Evolutionary conservation across 1,284 basidiomycete species (phyloP), one percentile per base, ranked within the genome.

Genomic region (Trichosporon ovoides): DNA sequence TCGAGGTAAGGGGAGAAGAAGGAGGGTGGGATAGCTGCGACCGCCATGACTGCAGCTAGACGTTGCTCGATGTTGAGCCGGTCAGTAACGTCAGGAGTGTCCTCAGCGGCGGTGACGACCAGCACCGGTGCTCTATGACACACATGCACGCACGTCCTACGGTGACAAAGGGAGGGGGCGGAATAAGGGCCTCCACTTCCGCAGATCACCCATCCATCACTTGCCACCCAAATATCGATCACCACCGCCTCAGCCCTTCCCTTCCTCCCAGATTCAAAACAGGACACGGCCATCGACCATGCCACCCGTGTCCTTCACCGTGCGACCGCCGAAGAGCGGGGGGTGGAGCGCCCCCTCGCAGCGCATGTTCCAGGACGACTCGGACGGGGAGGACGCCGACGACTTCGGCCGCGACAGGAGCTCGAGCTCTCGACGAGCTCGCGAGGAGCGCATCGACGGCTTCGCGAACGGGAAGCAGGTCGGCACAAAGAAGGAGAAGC

Each of bases 1-100:
- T 93, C 88, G 64, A 98, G 85, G 80, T 89, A 95, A 7, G 84
- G 76, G 13, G 75, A 75, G 77, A 89, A 94, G 63, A 89, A 89
- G 55, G 95, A 87, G 55, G 92, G 85, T 67, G 91, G 83, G 11
- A 90, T 69, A 3, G 67, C 66, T 52, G 60, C 63, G 34, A 60
- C 62, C 11, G 66, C 60, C 68, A 72, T 75, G 46, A n/a, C 59
- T 48, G 43, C 43, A 20, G 38, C 38, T 20, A n/a, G 43, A 31
- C 53, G 38, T 16, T 43, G 50, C 36, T 34, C 24, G 22, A 20
- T 19, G 34, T 20, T 34, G n/a, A n/a, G n/a, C n/a, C 11, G 4
- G 33, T 52, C 36, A 31, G 50, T 34, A 31, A 19, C 36, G 50
- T 28, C 34, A 33, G 11, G 10, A 10, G 13, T 20, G 50, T n/a